A percentile compares a stretch with the other conserved stretches of the same genome.
These are phyloP conservation scores for Scytalidium lignicola DNA, from an alignment of 2,329 filamentous ascomycete genomes.

Conservation along the genomic window DNA sequence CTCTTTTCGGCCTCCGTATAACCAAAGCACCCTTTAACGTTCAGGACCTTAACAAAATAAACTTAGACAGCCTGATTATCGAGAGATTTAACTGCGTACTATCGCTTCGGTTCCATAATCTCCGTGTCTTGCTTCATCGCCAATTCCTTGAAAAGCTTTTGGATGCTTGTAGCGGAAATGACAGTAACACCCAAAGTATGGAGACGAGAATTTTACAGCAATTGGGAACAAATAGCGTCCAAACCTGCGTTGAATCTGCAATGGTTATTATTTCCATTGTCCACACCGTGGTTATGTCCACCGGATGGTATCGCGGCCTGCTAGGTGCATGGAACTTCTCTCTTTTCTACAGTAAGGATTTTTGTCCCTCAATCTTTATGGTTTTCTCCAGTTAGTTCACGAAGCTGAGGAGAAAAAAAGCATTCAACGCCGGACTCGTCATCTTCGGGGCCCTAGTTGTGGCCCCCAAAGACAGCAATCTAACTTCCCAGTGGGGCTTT, in stretches of 20 bases:
- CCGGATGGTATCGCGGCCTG: conserved; percentile 10
- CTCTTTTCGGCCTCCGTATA: conserved; percentile 10
- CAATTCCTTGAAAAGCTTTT: conserved; percentile 34
- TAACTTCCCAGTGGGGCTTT: conserved; percentile 4
- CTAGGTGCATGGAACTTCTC: conserved; percentile 36
- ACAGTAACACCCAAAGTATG: conserved; percentile 4
- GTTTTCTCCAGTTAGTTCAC: too few relatives aligned
- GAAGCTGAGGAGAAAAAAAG: too few relatives aligned
- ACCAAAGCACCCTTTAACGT: conserved; percentile 22
- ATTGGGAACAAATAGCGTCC: conserved; percentile 27
- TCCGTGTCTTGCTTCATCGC: conserved; percentile 35
- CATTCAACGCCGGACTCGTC: conserved; percentile 22
- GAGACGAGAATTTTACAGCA: conserved; percentile 24
- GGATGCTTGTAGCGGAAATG: conserved; percentile 12
- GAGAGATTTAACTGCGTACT: conserved; percentile 37
- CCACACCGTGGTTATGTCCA: conserved; percentile 18
- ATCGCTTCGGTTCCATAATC: conserved; percentile 35
- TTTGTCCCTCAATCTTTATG: too few relatives aligned
- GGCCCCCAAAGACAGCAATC: conserved; percentile 3
- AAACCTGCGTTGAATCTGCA: conserved; percentile 25
- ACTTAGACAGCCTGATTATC: conserved; percentile 1
- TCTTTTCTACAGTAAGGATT: conserved; percentile 27
- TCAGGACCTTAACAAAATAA: conserved; percentile 10
- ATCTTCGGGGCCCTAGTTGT: conserved; percentile 25
- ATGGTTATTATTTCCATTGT: conserved; percentile 30